Conservation (phyloP, 805 yeast genomes). For the Wickerhamiella sergipiensis region DNA sequence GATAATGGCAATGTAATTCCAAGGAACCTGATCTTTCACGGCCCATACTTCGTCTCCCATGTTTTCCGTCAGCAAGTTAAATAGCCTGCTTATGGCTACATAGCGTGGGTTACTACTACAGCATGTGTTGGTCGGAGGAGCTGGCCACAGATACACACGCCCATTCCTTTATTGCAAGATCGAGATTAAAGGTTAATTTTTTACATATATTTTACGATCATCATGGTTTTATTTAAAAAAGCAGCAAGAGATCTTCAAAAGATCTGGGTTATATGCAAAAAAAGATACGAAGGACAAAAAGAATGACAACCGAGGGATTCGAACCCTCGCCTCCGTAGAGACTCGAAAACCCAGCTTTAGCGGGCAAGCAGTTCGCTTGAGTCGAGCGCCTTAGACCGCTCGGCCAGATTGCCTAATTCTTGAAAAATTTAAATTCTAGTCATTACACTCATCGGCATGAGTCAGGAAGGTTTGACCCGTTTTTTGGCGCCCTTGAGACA, state of each 20-base stretch:
- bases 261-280: too few relatives aligned
- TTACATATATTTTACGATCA: too few relatives aligned
- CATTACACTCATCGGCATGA: background rate
- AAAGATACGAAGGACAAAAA: too few relatives aligned
- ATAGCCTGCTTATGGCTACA: background rate
- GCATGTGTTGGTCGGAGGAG: too few relatives aligned
- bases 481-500: background rate
- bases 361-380: slow-evolving; percentile 41
- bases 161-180: too few relatives aligned
- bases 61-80: background rate
- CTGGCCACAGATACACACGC: too few relatives aligned
- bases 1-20: slow-evolving; percentile 62
- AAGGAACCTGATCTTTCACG: slow-evolving; percentile 4
- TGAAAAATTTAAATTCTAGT: background rate
- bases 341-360: slow-evolving; percentile 21
- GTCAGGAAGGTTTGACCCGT: background rate
- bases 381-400: slow-evolving; percentile 63
- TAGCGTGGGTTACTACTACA: background rate
- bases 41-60: slow-evolving; percentile 7
- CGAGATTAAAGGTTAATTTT: too few relatives aligned
- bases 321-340: slow-evolving; percentile 82
- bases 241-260: too few relatives aligned
- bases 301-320: slow-evolving; percentile 69
- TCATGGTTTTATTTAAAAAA: too few relatives aligned
- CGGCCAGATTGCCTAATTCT: slow-evolving; percentile 45